Conservation (phyloP, 2,329 filamentous ascomycete species). For the Dendryphion nanum region DNA sequence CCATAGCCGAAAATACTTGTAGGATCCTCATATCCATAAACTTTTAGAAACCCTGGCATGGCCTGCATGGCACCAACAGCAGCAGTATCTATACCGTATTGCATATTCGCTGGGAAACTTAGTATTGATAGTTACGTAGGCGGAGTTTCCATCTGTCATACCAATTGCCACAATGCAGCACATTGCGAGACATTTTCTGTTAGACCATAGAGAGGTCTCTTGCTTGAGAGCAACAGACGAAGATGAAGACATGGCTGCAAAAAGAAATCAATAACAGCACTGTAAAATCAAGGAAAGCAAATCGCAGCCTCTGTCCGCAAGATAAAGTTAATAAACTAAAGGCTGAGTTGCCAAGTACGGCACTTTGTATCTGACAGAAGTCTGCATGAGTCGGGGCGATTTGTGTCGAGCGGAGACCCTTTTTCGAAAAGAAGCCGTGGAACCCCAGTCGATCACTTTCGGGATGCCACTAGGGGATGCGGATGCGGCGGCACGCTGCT, state of each 20-base stretch:
- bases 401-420: too few species aligned
- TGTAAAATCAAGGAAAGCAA: too few species aligned
- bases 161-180: neutral
- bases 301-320: too few species aligned
- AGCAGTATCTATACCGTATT: constrained; percentile 7
- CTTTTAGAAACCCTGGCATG: constrained; percentile 10
- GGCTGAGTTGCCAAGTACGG: neutral
- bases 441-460: too few species aligned
- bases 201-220: neutral
- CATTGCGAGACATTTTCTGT: neutral
- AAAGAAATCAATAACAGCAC: too few species aligned
- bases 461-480: too few species aligned
- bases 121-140: too few species aligned
- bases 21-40: constrained; percentile 9
- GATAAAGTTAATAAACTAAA: neutral
- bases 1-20: constrained; percentile 28
- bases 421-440: too few species aligned
- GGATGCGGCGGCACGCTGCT: too few species aligned
- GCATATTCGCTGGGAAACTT: too few species aligned
- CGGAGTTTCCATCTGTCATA: too few species aligned
- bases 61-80: constrained; percentile 11
- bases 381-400: too few species aligned
- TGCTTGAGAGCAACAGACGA: neutral
- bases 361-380: constrained; percentile 1
- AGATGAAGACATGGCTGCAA: neutral